Percentiles rank a stretch among this genome's conserved stretches.
Evolutionary conservation across 768 basidiomycete genomes (phyloP).

Genomic region (Vishniacozyma victoriae): DNA sequence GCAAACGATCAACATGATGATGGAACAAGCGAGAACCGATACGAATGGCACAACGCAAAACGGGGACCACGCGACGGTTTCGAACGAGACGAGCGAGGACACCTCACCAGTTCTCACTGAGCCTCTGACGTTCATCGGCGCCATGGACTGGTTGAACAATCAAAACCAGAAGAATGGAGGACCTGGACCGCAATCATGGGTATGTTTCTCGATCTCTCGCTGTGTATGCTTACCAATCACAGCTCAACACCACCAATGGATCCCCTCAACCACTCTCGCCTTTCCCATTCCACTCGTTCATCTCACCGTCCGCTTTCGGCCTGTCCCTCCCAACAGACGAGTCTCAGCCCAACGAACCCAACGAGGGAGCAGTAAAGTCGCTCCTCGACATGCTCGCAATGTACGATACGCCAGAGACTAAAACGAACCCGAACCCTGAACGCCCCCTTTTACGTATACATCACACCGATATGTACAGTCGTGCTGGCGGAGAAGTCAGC

Average conservation of each 20-base stretch:
- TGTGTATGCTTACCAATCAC: background rate
- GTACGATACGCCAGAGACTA: slow-evolving; percentile 27
- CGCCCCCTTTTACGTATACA: slow-evolving; percentile 39
- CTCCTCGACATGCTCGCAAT: slow-evolving; percentile 27
- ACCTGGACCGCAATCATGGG: no score
- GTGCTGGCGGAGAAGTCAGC: slow-evolving; percentile 11
- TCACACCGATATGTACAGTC: slow-evolving; percentile 4
- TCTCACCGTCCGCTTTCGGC: slow-evolving; percentile 30
- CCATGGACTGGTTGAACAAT: no score
- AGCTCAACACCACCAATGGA: background rate
- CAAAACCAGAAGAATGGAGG: no score
- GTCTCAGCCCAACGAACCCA: slow-evolving; percentile 3
- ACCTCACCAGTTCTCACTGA: no score
- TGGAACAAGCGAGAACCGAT: slow-evolving; percentile 20
- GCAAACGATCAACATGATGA: slow-evolving; percentile 32
- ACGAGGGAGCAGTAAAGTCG: slow-evolving; percentile 10
- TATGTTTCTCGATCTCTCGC: no score
- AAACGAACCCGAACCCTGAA: slow-evolving; percentile 39
- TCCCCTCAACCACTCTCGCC: slow-evolving; percentile 24
- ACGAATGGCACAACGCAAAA: no score
- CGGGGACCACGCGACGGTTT: no score
- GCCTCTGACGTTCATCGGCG: no score
- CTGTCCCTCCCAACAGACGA: slow-evolving; percentile 5
- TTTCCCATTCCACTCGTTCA: slow-evolving; percentile 24
- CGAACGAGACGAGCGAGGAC: background rate